phyloP scores from a whole-genome alignment of 2,329 filamentous ascomycete genomes.

The Camptophora hylomeconis region DNA sequence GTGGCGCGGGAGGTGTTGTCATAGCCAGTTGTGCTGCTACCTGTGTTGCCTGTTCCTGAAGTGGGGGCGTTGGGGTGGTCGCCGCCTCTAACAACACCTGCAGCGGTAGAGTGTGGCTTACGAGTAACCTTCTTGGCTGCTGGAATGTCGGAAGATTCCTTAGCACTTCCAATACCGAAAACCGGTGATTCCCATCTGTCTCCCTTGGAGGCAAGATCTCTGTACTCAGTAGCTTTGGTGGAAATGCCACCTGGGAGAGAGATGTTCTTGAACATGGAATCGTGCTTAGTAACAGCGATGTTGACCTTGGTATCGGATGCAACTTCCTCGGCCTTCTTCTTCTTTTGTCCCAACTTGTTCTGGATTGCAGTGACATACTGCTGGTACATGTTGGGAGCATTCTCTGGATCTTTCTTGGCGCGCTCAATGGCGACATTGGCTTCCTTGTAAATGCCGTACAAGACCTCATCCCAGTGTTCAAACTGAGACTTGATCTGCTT shows the following conservation, averaged over 20 bases:
- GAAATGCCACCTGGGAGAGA: constrained; percentile 78
- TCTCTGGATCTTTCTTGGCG: constrained; percentile 54
- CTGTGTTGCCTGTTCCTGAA: constrained; percentile 8
- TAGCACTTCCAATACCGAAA: constrained; percentile 72
- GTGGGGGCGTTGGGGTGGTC: constrained; percentile 12
- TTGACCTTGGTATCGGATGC: constrained; percentile 62
- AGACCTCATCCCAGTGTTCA: constrained; percentile 56
- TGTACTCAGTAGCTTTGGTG: constrained; percentile 88
- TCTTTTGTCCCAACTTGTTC: constrained; percentile 58
- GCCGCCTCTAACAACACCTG: constrained; percentile 22
- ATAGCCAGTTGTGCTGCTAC: constrained; percentile 9
- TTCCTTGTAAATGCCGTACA: constrained; percentile 70
- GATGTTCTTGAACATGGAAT: constrained; percentile 85
- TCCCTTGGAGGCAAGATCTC: constrained; percentile 72
- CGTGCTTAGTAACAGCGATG: constrained; percentile 70
- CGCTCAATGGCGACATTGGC: constrained; percentile 60
- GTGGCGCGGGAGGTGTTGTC: constrained; percentile 11
- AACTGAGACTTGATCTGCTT: constrained; percentile 79
- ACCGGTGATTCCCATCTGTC: constrained; percentile 91
- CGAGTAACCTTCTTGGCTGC: constrained; percentile 38
- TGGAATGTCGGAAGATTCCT: constrained; percentile 60
- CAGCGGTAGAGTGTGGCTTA: constrained; percentile 41
- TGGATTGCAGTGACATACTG: constrained; percentile 68
- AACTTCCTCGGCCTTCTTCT: constrained; percentile 57
- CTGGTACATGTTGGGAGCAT: constrained; percentile 70